Base-by-base conservation (phyloP, 1,284 basidiomycete genomes). In the Pholiota adiposa region DNA sequence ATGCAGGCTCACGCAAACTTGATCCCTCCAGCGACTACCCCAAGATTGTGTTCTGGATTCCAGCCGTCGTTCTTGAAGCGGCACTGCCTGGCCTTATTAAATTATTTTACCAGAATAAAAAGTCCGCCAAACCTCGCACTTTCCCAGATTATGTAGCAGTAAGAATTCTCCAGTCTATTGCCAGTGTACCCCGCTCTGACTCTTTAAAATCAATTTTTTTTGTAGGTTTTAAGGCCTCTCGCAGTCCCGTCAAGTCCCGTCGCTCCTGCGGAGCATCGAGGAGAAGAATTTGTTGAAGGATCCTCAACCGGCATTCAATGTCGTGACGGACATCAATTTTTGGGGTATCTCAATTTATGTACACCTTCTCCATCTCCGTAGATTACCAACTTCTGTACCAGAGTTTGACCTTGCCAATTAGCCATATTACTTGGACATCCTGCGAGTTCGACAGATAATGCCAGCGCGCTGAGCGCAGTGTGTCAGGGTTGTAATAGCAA, bases 21-120 rank as follows among this genome's bases (percentile, higher is more conserved):
- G 16, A 49, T 9, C 12, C 40, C n/a, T n/a, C 41, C 19, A 18
- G 16, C 11, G 6, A 23, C 2, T 2, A n/a, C 14, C 3, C 8
- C 11, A 49, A 53, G 19, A 41, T 49, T 9, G n/a, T 19, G 0
- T 23, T 61, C 18, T 57, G 59, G 59, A 40, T 61, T 18, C 59
- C 59, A 4, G 41, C 27, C 1, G 29, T 43, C 2, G 21, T 61
- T n/a, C 55, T 61, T 38, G 21, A 16, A 3, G 16, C 8, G 6
- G 51, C 54, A 16, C 8, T 49, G 23, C 59, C 59, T 3, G 25
- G 7, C 14, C 53, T 60, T 16, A 23, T 60, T 16, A 29, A 34
- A 23, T 9, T 16, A 7, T 60, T 54, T 11, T 11, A 31, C 33
- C 14, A 51, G 4, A 21, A 44, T 2, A n/a, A 14, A 2, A 52